Percentiles rank a stretch among this genome's conserved stretches.
Conservation (phyloP, 2,329 filamentous ascomycete species). For the Penicillium carneum region DNA sequence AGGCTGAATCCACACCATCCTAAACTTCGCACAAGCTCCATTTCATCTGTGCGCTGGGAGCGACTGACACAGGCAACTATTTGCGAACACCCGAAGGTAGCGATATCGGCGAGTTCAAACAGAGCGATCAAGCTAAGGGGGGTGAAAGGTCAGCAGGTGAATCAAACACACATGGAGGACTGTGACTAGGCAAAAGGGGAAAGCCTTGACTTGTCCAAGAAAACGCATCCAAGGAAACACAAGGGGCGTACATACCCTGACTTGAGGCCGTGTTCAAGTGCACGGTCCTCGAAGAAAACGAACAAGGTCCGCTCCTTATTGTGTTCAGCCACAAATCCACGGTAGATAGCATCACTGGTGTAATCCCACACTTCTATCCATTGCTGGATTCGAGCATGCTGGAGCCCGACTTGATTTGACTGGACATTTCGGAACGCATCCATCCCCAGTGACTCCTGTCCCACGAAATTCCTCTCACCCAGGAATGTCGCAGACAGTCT, state of each 20-base stretch:
- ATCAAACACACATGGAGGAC: neutral
- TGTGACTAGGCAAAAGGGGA: neutral
- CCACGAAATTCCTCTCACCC: conserved; percentile 84
- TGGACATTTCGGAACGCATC: conserved; percentile 64
- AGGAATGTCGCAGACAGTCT: conserved; percentile 91
- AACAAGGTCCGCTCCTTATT: conserved; percentile 77
- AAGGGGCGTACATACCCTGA: conserved; percentile 70
- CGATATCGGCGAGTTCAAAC: conserved; percentile 82
- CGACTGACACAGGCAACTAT: conserved; percentile 85
- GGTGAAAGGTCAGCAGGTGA: conserved; percentile 5
- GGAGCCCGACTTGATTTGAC: conserved; percentile 40
- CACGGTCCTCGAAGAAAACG: conserved; percentile 81
- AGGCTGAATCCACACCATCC: conserved; percentile 93
- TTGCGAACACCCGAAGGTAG: conserved; percentile 74
- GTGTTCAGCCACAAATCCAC: conserved; percentile 79
- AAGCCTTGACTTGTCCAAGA: neutral
- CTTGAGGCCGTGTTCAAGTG: conserved; percentile 80
- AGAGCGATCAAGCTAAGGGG: conserved; percentile 77
- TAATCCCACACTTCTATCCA: conserved; percentile 70
- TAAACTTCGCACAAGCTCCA: conserved; percentile 76
- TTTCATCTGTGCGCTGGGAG: conserved; percentile 66
- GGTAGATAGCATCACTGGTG: conserved; percentile 80
- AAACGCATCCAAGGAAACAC: conserved; percentile 1
- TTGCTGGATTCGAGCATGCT: conserved; percentile 39
- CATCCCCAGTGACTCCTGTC: conserved; percentile 84